Evolutionary conservation across 2,329 filamentous ascomycete species (phyloP).

Genomic region (Beauveria pseudobassiana): DNA sequence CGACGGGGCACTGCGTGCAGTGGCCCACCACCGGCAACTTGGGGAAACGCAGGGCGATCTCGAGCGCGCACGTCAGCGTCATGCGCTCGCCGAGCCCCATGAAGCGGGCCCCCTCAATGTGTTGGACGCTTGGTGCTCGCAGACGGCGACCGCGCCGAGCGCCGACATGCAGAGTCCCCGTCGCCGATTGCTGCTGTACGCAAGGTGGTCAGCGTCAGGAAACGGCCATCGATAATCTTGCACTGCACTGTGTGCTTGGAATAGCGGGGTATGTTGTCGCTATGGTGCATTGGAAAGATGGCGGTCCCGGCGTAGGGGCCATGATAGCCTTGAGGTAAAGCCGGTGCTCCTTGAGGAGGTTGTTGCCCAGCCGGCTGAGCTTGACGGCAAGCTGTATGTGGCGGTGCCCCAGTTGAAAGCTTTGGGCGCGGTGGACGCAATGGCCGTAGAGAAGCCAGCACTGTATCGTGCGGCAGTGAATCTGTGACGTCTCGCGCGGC

Average conservation of each 20-base stretch:
- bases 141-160: not conserved
- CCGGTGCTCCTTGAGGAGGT: too few relatives aligned
- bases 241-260: not conserved
- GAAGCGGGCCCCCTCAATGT: too few relatives aligned
- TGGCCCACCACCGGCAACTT: not conserved
- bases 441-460: not conserved
- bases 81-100: not conserved
- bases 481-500: not conserved
- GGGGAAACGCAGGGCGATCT: not conserved
- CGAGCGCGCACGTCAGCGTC: not conserved
- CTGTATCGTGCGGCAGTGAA: not conserved
- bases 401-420: not conserved
- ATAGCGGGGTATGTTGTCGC: too few relatives aligned
- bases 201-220: not conserved
- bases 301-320: not conserved
- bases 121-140: not conserved
- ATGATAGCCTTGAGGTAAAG: not conserved
- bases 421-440: not conserved
- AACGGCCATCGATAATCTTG: not conserved
- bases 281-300: not conserved
- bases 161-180: not conserved
- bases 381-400: not conserved
- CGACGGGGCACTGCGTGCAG: not conserved
- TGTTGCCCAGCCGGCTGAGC: not conserved
- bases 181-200: not conserved